Evolutionary conservation across 148 eudicot genomes (phyloP), one percentile per base, ranked within the genome.

Genomic region (Euryodendron excelsum): DNA sequence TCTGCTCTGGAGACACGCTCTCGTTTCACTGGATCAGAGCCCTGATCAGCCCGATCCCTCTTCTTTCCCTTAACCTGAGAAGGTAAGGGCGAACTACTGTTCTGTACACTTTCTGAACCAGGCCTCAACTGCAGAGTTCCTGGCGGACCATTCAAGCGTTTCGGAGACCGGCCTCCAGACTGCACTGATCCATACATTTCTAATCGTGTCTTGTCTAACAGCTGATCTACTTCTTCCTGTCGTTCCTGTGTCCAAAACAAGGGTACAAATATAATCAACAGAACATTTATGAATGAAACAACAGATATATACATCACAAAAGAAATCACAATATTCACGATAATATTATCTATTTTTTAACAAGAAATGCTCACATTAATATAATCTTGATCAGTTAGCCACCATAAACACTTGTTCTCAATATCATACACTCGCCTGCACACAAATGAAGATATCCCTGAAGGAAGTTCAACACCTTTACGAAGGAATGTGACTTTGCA

Each of bases 401-500:
- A 93, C 93, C 93, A 89, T 84, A 91, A 86, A 87, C 93, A 75
- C 89, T 85, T 86, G 88, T 81, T 86, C 77, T 80, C 86, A 82
- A 80, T 86, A 81, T 96, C 97, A 79, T 96, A 91, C 81, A 93
- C 93, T 48, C 90, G 89, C 56, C 94, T 82, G 79, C 98, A 93
- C 79, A 93, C 90, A 84, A 90, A 92, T 80, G 98, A 88, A 78
- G 90, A 89, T 77, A 83, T 74, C 81, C 94, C 93, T 67, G 88
- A 47, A 36, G 94, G 98, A 83, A 96, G 91, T 77, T 90, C 96
- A 86, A 77, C 92, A 82, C 96, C 94, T 87, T 85, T 89, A 77
- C 86, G 92, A 73, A 92, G 85, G 79, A 92, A 93, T 75, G 97
- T 85, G 70, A 95, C 97, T 89, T 89, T 95, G 86, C 98, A 96